These are phyloP conservation scores for Ophiostoma australiae DNA, from an alignment of 2,329 filamentous ascomycete genomes.

Conservation along the genomic window DNA sequence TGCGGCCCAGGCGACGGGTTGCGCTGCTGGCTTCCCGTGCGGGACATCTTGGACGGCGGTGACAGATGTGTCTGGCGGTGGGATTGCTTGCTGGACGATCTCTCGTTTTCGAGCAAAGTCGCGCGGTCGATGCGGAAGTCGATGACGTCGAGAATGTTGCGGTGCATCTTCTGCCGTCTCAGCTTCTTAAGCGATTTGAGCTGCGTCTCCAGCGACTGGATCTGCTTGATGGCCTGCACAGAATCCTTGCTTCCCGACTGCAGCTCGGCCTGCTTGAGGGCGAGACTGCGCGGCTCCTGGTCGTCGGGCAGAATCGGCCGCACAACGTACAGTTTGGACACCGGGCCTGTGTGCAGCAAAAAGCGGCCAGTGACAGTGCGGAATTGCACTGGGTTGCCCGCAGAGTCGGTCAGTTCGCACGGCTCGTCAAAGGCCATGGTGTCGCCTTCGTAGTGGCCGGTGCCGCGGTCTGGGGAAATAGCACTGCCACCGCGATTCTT, in stretches of 20 bases:
- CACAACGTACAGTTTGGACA: conserved; percentile 67
- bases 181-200: conserved; percentile 71
- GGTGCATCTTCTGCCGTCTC: conserved; percentile 71
- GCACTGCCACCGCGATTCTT: conserved; percentile 49
- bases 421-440: conserved; percentile 62
- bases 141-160: conserved; percentile 71
- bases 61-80: conserved; percentile 12
- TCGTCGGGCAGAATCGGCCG: conserved; percentile 55
- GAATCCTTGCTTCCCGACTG: conserved; percentile 53
- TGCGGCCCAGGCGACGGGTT: conserved; percentile 31
- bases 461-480: conserved; percentile 36
- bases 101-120: neutral
- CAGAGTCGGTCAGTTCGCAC: conserved; percentile 58
- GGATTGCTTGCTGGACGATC: neutral
- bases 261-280: conserved; percentile 67
- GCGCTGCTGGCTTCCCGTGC: conserved; percentile 14
- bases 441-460: conserved; percentile 31
- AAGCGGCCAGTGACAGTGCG: conserved; percentile 66
- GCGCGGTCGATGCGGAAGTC: conserved; percentile 71
- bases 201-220: conserved; percentile 70
- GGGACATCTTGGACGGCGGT: conserved; percentile 4
- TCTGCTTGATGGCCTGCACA: conserved; percentile 65
- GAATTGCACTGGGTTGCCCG: conserved; percentile 62
- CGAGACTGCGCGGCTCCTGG: conserved; percentile 57
- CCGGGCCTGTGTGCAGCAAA: conserved; percentile 58